A percentile compares a stretch with the other conserved stretches of the same genome.
These are phyloP conservation scores for Lipomyces spencermartinsiae DNA, from an alignment of 805 yeast species.

Conservation along the genomic window DNA sequence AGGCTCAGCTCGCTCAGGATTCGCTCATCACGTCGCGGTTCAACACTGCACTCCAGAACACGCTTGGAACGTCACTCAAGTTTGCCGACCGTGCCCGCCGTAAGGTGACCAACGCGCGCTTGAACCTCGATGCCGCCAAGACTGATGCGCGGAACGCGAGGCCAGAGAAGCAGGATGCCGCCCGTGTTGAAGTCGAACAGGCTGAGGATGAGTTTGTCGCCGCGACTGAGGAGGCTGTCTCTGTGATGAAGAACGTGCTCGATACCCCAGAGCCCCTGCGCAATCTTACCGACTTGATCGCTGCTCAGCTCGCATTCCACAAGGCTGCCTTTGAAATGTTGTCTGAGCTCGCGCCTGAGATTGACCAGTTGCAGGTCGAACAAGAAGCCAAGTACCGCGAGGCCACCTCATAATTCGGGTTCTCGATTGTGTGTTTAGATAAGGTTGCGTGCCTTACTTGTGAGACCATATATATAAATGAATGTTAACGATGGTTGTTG, in stretches of 20 bases:
- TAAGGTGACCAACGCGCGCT: constrained; percentile 76
- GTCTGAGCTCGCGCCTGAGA: constrained; percentile 65
- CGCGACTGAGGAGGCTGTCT: constrained; percentile 85
- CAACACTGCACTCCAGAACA: constrained; percentile 68
- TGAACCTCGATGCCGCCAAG: constrained; percentile 81
- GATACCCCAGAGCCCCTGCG: constrained; percentile 71
- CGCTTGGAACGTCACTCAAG: constrained; percentile 64
- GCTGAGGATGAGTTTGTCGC: constrained; percentile 90
- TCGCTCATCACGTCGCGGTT: constrained; percentile 70
- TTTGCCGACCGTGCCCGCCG: constrained; percentile 73
- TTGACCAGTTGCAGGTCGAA: constrained; percentile 66
- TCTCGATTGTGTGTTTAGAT: background rate
- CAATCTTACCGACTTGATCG: constrained; percentile 69
- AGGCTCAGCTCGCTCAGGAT: constrained; percentile 83
- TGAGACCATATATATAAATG: background rate
- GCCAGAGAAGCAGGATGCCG: constrained; percentile 73
- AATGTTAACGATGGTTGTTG: background rate
- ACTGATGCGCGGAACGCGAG: constrained; percentile 55
- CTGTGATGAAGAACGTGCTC: constrained; percentile 80
- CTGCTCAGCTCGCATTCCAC: constrained; percentile 82
- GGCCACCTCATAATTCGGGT: constrained; percentile 16
- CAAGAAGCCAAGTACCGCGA: constrained; percentile 47
- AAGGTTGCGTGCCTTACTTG: background rate
- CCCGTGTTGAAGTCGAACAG: constrained; percentile 77
- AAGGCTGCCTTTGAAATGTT: constrained; percentile 74